Evolutionary conservation across 139 green algal genomes (phyloP), one percentile per base, ranked within the genome.

Genomic region (Astrephomene gubernaculifera): DNA sequence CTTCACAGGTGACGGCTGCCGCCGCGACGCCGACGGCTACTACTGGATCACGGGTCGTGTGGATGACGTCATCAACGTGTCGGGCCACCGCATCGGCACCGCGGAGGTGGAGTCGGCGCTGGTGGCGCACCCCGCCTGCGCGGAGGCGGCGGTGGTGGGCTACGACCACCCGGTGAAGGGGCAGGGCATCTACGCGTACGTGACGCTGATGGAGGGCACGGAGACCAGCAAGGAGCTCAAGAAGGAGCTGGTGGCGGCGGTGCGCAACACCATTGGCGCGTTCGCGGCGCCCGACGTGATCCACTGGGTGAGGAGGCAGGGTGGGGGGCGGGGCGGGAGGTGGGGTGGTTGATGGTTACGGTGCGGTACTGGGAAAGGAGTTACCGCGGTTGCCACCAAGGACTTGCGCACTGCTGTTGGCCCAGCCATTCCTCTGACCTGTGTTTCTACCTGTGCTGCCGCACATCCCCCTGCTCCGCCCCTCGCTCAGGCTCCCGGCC

Each of bases 231-330:
- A 45, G 38, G 70, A 83, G 29, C 53, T 83, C 17, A 63, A 68
- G 60, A 88, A 88, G 75, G 72, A 87, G 69, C 87, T 94, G 61
- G 57, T 91, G 9, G 82, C 27, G 17, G 29, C 74, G 17, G 92
- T 95, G 25, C 83, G 92, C 44, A 82, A 12, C 1, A 72, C 54
- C 72, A 94, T 96, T 25, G 96, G 97, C 1, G 90, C 97, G 36
- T 98, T 99, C 90, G 97, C 97, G 49, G 92, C 95, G 31, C 97
- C 97, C 6, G 97, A 99, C 79, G 90, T 96, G 63, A 99, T 99
- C 82, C 97, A 99, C 88, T 99, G 95, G 95, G 79, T 85, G 79
- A 85, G 79, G 0, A 10, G 43, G 29, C 3, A 10, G 43, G 39
- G 68, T 27, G 19, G 29, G 6, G 73, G 33, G 27, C 25, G 5